Percentiles rank a stretch among this genome's conserved stretches.
Evolutionary conservation across 768 basidiomycete species (phyloP).

Genomic region (Crassisporium funariophilum): DNA sequence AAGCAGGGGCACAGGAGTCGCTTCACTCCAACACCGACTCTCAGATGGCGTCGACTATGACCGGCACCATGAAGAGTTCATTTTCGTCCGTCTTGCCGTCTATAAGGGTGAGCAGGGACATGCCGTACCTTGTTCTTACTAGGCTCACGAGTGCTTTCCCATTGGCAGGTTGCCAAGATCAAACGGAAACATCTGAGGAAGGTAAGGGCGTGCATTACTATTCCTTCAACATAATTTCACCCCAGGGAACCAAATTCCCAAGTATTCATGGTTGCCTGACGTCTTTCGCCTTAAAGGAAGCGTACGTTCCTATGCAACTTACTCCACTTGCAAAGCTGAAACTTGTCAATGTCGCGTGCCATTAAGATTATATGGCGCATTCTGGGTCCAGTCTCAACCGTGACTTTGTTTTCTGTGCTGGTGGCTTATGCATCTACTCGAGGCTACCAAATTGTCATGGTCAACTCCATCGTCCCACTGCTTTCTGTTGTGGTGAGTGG

Average conservation of each 20-base stretch:
- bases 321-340: not conserved
- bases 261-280: conserved; percentile 92
- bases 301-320: conserved; percentile 43
- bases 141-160: not conserved
- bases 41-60: no score
- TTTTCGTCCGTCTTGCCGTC: conserved; percentile 31
- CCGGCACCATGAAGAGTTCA: conserved; percentile 32
- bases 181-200: conserved; percentile 57
- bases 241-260: not conserved
- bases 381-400: conserved; percentile 80
- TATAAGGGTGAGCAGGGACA: conserved; percentile 23
- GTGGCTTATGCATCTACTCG: conserved; percentile 60
- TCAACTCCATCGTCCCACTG: conserved; percentile 85
- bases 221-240: not conserved
- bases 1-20: no score
- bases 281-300: conserved; percentile 83
- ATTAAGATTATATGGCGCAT: conserved; percentile 72
- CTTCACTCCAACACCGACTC: no score
- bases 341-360: conserved; percentile 9
- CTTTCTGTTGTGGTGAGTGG: conserved; percentile 82
- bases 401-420: conserved; percentile 70
- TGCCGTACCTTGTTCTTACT: not conserved
- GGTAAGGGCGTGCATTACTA: conserved; percentile 34
- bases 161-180: conserved; percentile 39
- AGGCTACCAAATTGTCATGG: conserved; percentile 63